Conservation (phyloP, 495 filamentous ascomycete species). For the Corynascus novoguineensis region DNA sequence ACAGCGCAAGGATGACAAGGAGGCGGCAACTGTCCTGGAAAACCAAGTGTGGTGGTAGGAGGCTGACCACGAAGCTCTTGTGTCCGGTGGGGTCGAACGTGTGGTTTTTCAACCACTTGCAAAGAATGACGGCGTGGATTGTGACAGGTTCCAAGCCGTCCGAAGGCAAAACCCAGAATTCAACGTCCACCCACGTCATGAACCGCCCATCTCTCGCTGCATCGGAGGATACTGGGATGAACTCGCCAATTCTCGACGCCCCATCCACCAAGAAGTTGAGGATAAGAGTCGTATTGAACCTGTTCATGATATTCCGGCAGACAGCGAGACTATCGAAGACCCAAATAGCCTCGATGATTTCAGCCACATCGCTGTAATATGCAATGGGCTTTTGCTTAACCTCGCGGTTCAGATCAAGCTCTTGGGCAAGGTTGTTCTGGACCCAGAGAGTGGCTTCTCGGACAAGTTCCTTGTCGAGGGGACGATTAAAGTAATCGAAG, state of each 20-base stretch:
- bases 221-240: background rate
- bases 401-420: too few species aligned
- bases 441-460: too few species aligned
- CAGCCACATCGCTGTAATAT: too few species aligned
- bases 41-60: background rate
- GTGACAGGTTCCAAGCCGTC: background rate
- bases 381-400: too few species aligned
- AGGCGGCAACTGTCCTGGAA: background rate
- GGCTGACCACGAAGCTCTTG: background rate
- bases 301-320: too few species aligned
- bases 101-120: background rate
- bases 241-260: background rate
- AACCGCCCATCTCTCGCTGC: background rate
- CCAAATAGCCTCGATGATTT: too few species aligned
- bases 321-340: too few species aligned
- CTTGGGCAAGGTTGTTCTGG: too few species aligned
- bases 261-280: too few species aligned
- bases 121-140: background rate
- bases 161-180: background rate
- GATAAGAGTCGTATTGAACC: too few species aligned
- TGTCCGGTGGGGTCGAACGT: background rate
- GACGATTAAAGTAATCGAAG: too few species aligned
- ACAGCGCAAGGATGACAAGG: background rate
- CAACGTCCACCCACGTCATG: background rate
- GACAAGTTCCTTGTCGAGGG: too few species aligned